Evolutionary conservation across 352 stramenopile genomes (phyloP).

Genomic region (Aphanomyces astaci): DNA sequence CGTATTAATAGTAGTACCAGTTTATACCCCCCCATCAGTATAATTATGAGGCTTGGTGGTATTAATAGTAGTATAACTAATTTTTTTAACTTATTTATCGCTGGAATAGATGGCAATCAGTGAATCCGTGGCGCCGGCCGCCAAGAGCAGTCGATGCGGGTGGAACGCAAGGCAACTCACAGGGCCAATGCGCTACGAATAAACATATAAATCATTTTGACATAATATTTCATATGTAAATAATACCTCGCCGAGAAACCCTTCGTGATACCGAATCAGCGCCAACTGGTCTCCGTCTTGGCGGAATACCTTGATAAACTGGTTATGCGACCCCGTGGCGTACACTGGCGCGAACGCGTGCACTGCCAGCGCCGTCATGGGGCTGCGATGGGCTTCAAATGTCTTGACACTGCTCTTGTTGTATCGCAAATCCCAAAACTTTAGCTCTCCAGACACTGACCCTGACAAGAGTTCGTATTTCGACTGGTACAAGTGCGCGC

Average conservation of each 20-base stretch:
- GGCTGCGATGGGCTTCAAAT: slow-evolving; percentile 84
- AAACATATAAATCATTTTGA: no score
- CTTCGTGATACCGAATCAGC: slow-evolving; percentile 93
- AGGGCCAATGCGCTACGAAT: slow-evolving; percentile 84
- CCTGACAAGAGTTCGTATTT: slow-evolving; percentile 90
- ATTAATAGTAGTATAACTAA: no score
- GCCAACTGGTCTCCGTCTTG: slow-evolving; percentile 81
- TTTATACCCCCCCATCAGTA: no score
- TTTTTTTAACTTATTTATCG: slow-evolving; percentile 48
- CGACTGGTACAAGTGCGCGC: slow-evolving; percentile 60
- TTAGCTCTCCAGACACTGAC: slow-evolving; percentile 91
- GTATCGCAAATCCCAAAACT: slow-evolving; percentile 95
- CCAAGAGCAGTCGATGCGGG: slow-evolving; percentile 91
- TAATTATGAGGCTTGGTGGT: no score
- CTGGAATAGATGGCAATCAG: slow-evolving; percentile 91
- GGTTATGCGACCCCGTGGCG: slow-evolving; percentile 94
- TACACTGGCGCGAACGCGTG: slow-evolving; percentile 95
- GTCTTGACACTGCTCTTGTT: slow-evolving; percentile 72
- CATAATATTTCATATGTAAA: background rate
- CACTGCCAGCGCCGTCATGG: slow-evolving; percentile 94
- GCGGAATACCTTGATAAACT: slow-evolving; percentile 98
- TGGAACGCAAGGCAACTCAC: slow-evolving; percentile 97
- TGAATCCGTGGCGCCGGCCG: slow-evolving; percentile 92
- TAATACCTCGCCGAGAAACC: slow-evolving; percentile 85
- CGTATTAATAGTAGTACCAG: no score